Base-by-base conservation (phyloP, 805 yeast genomes). In the Wickerhamomyces rabaulensis region DNA sequence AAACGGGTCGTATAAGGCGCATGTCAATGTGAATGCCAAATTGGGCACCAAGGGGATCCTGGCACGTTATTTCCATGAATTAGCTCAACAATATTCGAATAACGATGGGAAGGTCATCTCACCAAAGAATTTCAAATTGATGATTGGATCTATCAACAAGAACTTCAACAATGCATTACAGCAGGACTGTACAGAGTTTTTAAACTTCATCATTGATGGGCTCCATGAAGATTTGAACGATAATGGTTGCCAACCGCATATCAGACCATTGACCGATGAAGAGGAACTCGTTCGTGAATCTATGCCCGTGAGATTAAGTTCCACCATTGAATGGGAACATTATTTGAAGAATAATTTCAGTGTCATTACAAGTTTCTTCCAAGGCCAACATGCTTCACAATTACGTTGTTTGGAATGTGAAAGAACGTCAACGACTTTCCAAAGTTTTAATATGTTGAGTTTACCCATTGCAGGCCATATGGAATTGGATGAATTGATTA, bases 241-340 rank as follows among this genome's bases (percentile, higher is more conserved):
- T 45, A 73, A 75, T 56, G 88, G 88, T 6, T 71, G 68, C 20
- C 76, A 74, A 39, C 75, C 76, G 2, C 71, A 80, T 35, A 58
- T 71, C 33, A 73, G 77, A 15, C 89, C 82, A 53, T 74, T 86
- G 49, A 78, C 82, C 13, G 81, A 78, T 43, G 82, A 77, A 44
- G 94, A 90, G 51, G 97, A 90, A 60, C 70, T 70, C 33, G 67
- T 74, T 15, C 71, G 97, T 39, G 98, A 91, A 60, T 65, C 66
- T 23, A 65, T 88, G 57, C 85, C 95, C 0, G 73, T 89, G 2
- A 73, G 96, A 47, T 70, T 86, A 22, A 97, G 96, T 0, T 82
- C 96, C 0, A 78, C 94, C 0, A 79, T 89, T 42, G 97, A 91
- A 61, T 91, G 98, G 98, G 96, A 87, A 58, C 70, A 95, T 47